A percentile compares a stretch with the other conserved stretches of the same genome.
Evolutionary conservation across 768 basidiomycete species (phyloP).

Genomic region (Leccinum longicurvipes): DNA sequence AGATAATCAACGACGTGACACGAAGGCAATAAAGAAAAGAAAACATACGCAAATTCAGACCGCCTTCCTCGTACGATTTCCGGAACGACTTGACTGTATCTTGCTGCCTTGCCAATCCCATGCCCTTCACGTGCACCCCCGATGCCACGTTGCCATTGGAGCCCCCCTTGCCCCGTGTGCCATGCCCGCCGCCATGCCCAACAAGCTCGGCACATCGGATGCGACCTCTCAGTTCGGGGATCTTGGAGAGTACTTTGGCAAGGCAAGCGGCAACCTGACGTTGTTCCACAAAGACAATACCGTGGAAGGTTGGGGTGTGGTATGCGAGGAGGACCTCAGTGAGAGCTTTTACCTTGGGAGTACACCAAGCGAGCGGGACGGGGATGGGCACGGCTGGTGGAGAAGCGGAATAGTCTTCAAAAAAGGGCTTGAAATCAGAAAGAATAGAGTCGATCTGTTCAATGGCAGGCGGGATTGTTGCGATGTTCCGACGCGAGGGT

Average conservation of each 20-base stretch:
- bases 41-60: slow-evolving; percentile 62
- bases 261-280: slow-evolving; percentile 75
- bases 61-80: slow-evolving; percentile 57
- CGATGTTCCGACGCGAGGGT: slow-evolving; percentile 11
- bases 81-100: slow-evolving; percentile 65
- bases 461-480: slow-evolving; percentile 39
- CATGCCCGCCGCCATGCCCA: slow-evolving; percentile 55
- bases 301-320: slow-evolving; percentile 59
- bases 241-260: slow-evolving; percentile 56
- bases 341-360: slow-evolving; percentile 67
- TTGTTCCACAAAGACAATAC: slow-evolving; percentile 86
- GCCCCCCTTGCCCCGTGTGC: slow-evolving; percentile 21
- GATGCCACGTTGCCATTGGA: slow-evolving; percentile 19
- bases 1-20: not conserved
- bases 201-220: slow-evolving; percentile 65
- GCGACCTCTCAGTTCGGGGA: slow-evolving; percentile 54
- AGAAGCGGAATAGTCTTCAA: slow-evolving; percentile 29
- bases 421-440: slow-evolving; percentile 39
- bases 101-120: slow-evolving; percentile 51
- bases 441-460: slow-evolving; percentile 49
- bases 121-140: slow-evolving; percentile 43
- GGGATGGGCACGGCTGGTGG: slow-evolving; percentile 36
- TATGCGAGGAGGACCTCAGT: slow-evolving; percentile 57
- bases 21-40: not conserved
- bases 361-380: slow-evolving; percentile 60